Evolutionary conservation across 148 eudicot genomes (phyloP).

Genomic region (Rhododendron ovatum): DNA sequence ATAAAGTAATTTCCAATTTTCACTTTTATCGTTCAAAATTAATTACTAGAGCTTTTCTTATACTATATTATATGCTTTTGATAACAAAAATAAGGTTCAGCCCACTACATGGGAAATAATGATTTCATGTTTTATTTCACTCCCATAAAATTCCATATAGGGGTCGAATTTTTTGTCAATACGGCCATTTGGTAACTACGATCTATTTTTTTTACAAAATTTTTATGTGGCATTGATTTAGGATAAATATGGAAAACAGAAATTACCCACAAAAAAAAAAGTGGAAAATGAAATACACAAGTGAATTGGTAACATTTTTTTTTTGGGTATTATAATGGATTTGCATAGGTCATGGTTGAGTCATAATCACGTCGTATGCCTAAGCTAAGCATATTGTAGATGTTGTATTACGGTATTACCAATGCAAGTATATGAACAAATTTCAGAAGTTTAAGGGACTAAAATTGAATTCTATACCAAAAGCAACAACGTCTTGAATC

Average conservation of each 20-base stretch:
- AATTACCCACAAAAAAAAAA: too few relatives aligned
- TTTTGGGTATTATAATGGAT: not conserved
- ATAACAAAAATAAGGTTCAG: not conserved
- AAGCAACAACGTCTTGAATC: not conserved
- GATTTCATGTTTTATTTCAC: not conserved
- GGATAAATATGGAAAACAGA: not conserved
- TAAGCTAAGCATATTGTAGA: not conserved
- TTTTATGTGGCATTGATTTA: not conserved
- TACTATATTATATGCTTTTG: not conserved
- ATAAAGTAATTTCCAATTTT: not conserved
- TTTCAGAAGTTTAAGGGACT: not conserved
- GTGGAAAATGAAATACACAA: not conserved
- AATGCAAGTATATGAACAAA: not conserved
- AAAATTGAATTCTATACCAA: not conserved
- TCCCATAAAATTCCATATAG: not conserved
- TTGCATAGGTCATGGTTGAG: not conserved
- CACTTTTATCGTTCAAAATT: not conserved
- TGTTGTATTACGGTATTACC: not conserved
- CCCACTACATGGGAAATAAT: not conserved
- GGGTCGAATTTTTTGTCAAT: not conserved
- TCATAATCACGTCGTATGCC: not conserved
- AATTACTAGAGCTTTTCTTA: too few relatives aligned
- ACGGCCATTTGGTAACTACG: not conserved
- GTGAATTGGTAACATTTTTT: not conserved
- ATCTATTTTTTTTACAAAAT: not conserved